Evolutionary conservation across 805 yeast genomes (phyloP), one percentile per base, ranked within the genome.

Genomic region (Candida sphagnicola): DNA sequence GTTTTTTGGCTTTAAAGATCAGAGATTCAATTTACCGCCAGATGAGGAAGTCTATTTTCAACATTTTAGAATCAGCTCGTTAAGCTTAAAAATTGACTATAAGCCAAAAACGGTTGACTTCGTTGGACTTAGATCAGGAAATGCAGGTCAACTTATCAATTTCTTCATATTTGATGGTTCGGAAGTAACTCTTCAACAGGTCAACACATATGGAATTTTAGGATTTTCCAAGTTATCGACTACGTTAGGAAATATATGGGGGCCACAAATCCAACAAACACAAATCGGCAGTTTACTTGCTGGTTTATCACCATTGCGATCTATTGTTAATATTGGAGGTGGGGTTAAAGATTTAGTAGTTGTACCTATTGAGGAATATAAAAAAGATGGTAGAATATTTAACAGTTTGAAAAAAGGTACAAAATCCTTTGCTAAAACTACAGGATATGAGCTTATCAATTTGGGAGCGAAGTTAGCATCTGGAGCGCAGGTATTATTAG

Each of bases 21-120:
- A 65, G 2, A 61, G 93, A 41, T 85, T 85, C 54, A 73, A 74
- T 3, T 62, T 85, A 12, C 71, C 79, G n/a, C 70, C 72, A 17
- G 88, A 82, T 32, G 93, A 84, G 41, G 72, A 77, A 4, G 51
- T 78, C 1, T 90, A 77, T 51, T 70, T 89, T 33, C 88, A 85
- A 48, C 79, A 79, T 51, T 72, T 88, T 25, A 75, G 75, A 31
- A 71, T 89, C 4, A 74, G 75, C 41, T 65, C 80, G 0, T 62
- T 86, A 2, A 72, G 70, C 34, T 56, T 93, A 15, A 80, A 80
- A 44, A 65, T 93, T 29, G 98, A 93, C 59, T 93, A 93, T 57
- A 89, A 88, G 55, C 98, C 99, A 0, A 89, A 89, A 56, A 85
- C 80, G 47, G 72, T 91, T 19, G 95, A 91, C 57, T 86, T 85